Evolutionary conservation across 2,329 filamentous ascomycete species (phyloP), one percentile per base, ranked within the genome.

Genomic region (Hymenoscyphus scutula): DNA sequence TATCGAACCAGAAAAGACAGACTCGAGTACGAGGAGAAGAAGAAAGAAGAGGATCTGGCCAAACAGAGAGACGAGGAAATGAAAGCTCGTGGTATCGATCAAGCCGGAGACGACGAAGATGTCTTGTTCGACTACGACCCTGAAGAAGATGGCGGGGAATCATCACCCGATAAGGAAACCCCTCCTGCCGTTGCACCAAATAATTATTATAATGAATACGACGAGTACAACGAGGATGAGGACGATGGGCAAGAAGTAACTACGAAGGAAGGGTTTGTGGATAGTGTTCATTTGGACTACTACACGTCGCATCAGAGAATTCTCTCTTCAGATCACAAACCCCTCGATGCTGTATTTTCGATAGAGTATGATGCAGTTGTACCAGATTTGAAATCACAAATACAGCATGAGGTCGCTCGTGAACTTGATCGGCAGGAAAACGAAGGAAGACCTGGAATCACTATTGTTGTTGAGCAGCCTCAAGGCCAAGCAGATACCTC

Each of bases 321-420:
- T 27, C 84, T 91, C 17, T 97, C 94, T 0, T 98, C 94, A 0
- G 95, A 99, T 70, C 95, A 99, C 76, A 99, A 99, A 74, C 96
- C 95, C 0, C 78, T 99, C 1, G 85, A 88, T 63, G 91, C 92
- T 0, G 80, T 93, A 0, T 98, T 98, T 72, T 89, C 85, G 0
- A 77, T 99, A 7, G 88, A 89, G 53, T 97, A 95, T 72, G 91
- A 97, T 65, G 89, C 91, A 0, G 90, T 97, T 0, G 87, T 96
- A 0, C 90, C 92, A 0, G 88, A 94, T 30, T 78, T 97, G 29
- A 97, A 96, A 74, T 86, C 91, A 1, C 89, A 86, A 65, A 81
- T 98, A 0, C 90, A 97, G 65, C 86, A 90, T 62, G 92, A 98
- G 72, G 90, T 98, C 13, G 93, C 90, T 1, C 84, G 90, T 61